Percentiles rank a stretch among this genome's conserved stretches.
Conservation (phyloP, 2,329 filamentous ascomycete species). For the Pseudonectria foliicola region DNA sequence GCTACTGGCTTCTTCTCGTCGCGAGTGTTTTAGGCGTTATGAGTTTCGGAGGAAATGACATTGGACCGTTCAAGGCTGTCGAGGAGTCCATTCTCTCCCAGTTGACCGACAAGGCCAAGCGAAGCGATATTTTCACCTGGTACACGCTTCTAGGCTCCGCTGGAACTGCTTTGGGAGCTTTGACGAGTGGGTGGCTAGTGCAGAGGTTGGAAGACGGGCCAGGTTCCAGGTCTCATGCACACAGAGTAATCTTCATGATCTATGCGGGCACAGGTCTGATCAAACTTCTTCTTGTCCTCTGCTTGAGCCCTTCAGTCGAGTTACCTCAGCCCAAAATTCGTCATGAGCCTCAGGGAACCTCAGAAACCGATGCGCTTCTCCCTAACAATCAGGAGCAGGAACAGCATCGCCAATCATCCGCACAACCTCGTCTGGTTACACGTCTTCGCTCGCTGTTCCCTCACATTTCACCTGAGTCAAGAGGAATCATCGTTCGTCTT, state of each 20-base stretch:
- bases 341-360: too few relatives aligned
- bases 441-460: slow-evolving; percentile 34
- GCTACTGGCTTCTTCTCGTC: slow-evolving; percentile 51
- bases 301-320: slow-evolving; percentile 42
- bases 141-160: slow-evolving; percentile 52
- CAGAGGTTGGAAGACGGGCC: slow-evolving; percentile 37
- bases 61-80: slow-evolving; percentile 55
- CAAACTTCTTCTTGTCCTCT: slow-evolving; percentile 46
- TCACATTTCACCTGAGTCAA: slow-evolving; percentile 49
- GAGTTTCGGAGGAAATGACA: slow-evolving; percentile 54
- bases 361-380: too few relatives aligned
- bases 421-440: too few relatives aligned
- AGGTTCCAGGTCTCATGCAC: slow-evolving; percentile 41
- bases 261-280: slow-evolving; percentile 51
- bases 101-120: slow-evolving; percentile 36
- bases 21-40: slow-evolving; percentile 57
- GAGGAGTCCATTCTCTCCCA: slow-evolving; percentile 56
- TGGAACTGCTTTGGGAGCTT: slow-evolving; percentile 53
- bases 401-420: too few relatives aligned
- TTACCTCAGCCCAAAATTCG: slow-evolving; percentile 1
- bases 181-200: slow-evolving; percentile 53
- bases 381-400: too few relatives aligned
- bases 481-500: slow-evolving; percentile 50
- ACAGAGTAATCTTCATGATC: slow-evolving; percentile 48
- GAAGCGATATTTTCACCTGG: slow-evolving; percentile 56